Base-by-base conservation (phyloP, 2,329 filamentous ascomycete species). In the Aplosporella prunicola region DNA sequence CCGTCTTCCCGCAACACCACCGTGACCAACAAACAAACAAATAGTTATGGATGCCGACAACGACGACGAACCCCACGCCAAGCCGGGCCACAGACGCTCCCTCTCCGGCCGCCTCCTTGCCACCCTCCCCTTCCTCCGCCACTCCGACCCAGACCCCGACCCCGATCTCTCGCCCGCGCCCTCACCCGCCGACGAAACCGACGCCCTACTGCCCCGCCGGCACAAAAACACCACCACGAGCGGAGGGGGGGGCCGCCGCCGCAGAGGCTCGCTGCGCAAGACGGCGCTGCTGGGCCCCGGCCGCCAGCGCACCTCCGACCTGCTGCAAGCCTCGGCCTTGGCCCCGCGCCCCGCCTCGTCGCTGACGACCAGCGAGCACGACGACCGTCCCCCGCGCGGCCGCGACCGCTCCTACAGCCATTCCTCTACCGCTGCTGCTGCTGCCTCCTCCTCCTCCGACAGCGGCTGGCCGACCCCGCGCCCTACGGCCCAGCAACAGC, bases 191-290 rank as follows among this genome's bases (percentile, higher is more conserved):
- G n/a, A 60, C 61, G 18, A 62, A 57, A 24, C 66, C 64, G n/a
- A n/a, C n/a, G n/a, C n/a, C n/a, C n/a, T n/a, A n/a, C n/a, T n/a
- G n/a, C n/a, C n/a, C n/a, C n/a, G n/a, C n/a, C n/a, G n/a, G n/a
- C n/a, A n/a, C n/a, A n/a, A n/a, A n/a, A n/a, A n/a, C n/a, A n/a
- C n/a, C n/a, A n/a, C n/a, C n/a, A 55, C 39, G 67, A 69, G 55
- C 76, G 76, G 31, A 25, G 31, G 15, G 25, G 25, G n/a, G 20
- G 51, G 50, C 20, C 69, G 86, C 39, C 78, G 79, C 50, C 76
- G 88, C 42, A 83, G 82, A 55, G 87, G 86, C 4, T 94, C 88
- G 9, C 67, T 95, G 56, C 75, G 88, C 42, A 94, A 94, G 61
- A 85, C 84, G 9, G 87, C 86, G 17, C 67, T 94, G 32, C 69